Base-by-base conservation (phyloP, 1,139 yeast species). In the Blastobotrys capitulatus region DNA sequence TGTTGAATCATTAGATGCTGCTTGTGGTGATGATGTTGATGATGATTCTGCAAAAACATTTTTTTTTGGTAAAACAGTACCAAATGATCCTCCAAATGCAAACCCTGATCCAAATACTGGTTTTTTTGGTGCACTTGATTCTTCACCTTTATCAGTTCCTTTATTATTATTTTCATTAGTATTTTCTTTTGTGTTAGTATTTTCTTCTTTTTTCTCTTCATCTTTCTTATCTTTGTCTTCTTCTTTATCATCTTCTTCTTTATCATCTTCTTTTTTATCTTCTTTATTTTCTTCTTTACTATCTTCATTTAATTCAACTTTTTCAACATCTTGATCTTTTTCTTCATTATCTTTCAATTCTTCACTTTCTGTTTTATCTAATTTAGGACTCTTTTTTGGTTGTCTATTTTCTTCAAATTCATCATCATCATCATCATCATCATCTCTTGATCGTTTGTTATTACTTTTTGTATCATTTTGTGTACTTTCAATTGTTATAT, bases 81-180 rank as follows among this genome's bases (percentile, higher is more conserved):
- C 49, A 32, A 46, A 46, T 15, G 52, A 26, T 2, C 71, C 57
- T 35, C 71, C 69, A 22, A 70, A 65, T 38, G 58, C 54, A 52
- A 63, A 50, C 50, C 51, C 51, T 5, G 54, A 49, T 3, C 58
- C 58, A 45, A 56, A 56, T 6, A 52, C 54, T 22, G 53, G 49
- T 27, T 39, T 46, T 22, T 22, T 22, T 22, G 25, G 4, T 22
- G 4, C 25, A 5, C 6, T 22, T 31, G 35, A 29, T 25, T 27
- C 27, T 25, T 35, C 20, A 19, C 20, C 47, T 16, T 27, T 16
- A 20, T 42, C 49, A 9, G 38, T 48, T 22, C 44, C 38, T 26
- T 27, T 42, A 22, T n/a, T 25, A 2, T 41, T 44, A n/a, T 47
- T 19, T 40, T 22, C 19, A 27, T 29, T 34, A 35, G 43, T 13